Conservation (phyloP, 768 basidiomycete species). For the Dictyophora rubrovolvata region DNA sequence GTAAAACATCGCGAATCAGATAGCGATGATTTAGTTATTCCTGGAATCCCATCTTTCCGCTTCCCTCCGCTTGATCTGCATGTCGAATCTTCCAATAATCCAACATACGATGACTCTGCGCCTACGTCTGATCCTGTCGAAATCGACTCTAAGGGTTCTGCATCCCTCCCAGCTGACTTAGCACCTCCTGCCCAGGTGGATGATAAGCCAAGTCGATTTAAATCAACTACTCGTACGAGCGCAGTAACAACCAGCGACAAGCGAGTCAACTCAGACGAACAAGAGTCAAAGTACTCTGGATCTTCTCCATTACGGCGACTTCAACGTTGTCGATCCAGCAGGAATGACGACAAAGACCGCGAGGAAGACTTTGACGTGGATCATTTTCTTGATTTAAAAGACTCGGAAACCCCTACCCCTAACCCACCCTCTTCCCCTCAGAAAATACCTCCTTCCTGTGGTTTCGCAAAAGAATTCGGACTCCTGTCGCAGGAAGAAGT, state of each 20-base stretch:
- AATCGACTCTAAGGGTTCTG: neutral
- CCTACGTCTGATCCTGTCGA: constrained; percentile 4
- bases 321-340: neutral
- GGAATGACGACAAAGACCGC: neutral
- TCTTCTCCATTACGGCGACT: neutral
- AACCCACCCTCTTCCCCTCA: constrained; percentile 1
- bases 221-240: constrained; percentile 2
- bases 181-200: neutral
- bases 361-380: constrained; percentile 8
- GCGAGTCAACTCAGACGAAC: neutral
- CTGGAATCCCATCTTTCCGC: neutral
- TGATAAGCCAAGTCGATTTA: neutral
- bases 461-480: constrained; percentile 8
- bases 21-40: constrained; percentile 5
- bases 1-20: neutral
- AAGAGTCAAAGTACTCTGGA: neutral
- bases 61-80: constrained; percentile 4
- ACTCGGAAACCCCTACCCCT: neutral
- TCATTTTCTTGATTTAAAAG: constrained; percentile 3
- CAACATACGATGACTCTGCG: neutral
- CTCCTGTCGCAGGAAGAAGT: constrained; percentile 5
- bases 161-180: neutral
- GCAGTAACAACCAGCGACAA: neutral
- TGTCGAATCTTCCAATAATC: neutral
- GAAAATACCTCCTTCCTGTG: neutral